Evolutionary conservation across 805 yeast species (phyloP).

Genomic region (Ogataea philodendri): DNA sequence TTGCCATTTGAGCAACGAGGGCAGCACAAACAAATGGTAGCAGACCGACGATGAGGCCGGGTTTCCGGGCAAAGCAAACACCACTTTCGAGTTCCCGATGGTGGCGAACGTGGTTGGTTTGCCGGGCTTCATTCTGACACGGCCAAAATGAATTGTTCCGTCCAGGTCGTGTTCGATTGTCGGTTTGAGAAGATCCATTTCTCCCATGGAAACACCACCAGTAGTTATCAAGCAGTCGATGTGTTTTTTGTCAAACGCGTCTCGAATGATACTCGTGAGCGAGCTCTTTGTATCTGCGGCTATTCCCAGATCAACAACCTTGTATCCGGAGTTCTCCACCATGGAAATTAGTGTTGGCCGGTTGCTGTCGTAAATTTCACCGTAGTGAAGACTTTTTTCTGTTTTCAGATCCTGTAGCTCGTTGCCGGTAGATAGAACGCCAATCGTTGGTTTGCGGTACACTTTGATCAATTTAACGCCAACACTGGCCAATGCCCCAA

Average conservation of each 20-base stretch:
- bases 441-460: constrained; percentile 42
- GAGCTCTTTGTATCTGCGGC: constrained; percentile 39
- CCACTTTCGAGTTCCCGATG: constrained; percentile 33
- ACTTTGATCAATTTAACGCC: constrained; percentile 41
- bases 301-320: constrained; percentile 49
- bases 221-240: constrained; percentile 48
- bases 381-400: constrained; percentile 29
- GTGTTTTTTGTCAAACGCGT: constrained; percentile 26
- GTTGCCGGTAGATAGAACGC: constrained; percentile 52
- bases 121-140: constrained; percentile 60
- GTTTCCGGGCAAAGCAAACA: constrained; percentile 55
- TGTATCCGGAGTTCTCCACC: constrained; percentile 35
- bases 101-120: constrained; percentile 59
- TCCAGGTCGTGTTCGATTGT: constrained; percentile 40
- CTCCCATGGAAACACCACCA: constrained; percentile 64
- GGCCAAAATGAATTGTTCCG: constrained; percentile 50
- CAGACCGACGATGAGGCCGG: constrained; percentile 56
- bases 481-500: constrained; percentile 47
- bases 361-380: constrained; percentile 51
- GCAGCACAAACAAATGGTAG: constrained; percentile 45
- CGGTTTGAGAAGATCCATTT: constrained; percentile 49
- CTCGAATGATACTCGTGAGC: constrained; percentile 27
- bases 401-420: constrained; percentile 42
- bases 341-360: constrained; percentile 45
- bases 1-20: constrained; percentile 40